phyloP scores from a whole-genome alignment of 805 yeast species.

The Cyberlindnera galapagoensis region DNA sequence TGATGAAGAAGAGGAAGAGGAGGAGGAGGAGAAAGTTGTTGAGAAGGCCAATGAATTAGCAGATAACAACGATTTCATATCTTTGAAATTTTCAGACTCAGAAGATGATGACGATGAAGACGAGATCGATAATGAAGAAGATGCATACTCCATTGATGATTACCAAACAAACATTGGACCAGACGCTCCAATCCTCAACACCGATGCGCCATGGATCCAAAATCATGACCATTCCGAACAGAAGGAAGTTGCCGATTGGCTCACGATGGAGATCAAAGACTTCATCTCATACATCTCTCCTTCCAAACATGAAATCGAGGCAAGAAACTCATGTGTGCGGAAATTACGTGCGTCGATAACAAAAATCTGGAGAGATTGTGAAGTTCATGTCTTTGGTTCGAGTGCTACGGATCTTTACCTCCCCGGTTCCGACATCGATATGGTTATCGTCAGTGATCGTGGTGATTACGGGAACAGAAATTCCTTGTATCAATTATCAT shows the following conservation, averaged over 20 bases:
- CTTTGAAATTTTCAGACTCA: constrained; percentile 28
- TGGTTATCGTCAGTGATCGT: constrained; percentile 67
- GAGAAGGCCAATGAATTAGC: constrained; percentile 25
- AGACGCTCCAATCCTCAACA: constrained; percentile 14
- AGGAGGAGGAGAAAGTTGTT: neutral
- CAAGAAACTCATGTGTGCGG: constrained; percentile 60
- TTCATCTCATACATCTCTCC: constrained; percentile 86
- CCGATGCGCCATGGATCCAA: constrained; percentile 64
- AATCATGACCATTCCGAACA: constrained; percentile 73
- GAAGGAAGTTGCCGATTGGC: constrained; percentile 78
- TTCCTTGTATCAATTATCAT: constrained; percentile 66
- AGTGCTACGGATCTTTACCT: constrained; percentile 88
- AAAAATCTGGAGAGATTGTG: constrained; percentile 70
- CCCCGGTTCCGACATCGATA: constrained; percentile 94
- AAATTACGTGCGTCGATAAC: constrained; percentile 47
- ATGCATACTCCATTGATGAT: constrained; percentile 25
- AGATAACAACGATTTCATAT: constrained; percentile 36
- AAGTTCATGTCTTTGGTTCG: constrained; percentile 85
- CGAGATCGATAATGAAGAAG: constrained; percentile 18
- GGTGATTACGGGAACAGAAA: constrained; percentile 56
- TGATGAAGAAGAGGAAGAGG: neutral
- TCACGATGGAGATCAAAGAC: constrained; percentile 78
- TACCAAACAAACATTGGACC: constrained; percentile 13
- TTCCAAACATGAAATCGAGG: constrained; percentile 59
- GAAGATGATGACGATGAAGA: constrained; percentile 19